Percentiles rank a stretch among this genome's conserved stretches.
Conservation (phyloP, 2,329 filamentous ascomycete species). For the Paecilomyces niveus region DNA sequence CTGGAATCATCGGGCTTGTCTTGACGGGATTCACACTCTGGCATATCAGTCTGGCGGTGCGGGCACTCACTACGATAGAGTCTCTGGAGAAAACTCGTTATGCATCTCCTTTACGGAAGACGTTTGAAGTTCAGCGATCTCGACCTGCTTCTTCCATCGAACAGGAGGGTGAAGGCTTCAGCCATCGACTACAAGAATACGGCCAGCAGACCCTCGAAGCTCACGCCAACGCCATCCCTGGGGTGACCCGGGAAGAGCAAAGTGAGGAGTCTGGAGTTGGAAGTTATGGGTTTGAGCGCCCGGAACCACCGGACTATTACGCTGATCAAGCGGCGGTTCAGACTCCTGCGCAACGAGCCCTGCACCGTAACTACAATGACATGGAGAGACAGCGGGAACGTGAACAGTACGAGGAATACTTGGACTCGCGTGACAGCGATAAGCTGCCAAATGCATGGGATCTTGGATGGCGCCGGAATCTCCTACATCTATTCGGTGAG, state of each 20-base stretch:
- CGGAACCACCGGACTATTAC: neutral
- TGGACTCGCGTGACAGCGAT: constrained; percentile 82
- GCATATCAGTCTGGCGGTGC: constrained; percentile 76
- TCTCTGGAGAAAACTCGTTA: constrained; percentile 94
- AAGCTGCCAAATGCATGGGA: constrained; percentile 92
- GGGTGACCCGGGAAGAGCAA: constrained; percentile 73
- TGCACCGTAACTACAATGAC: constrained; percentile 44
- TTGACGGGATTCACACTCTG: constrained; percentile 83
- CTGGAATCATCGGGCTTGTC: constrained; percentile 86
- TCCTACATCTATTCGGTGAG: constrained; percentile 74
- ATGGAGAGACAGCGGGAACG: constrained; percentile 59
- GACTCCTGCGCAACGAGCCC: constrained; percentile 39
- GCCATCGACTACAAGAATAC: constrained; percentile 49
- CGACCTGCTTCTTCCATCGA: constrained; percentile 21
- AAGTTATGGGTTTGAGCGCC: neutral
- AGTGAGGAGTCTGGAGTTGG: constrained; percentile 53
- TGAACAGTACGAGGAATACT: constrained; percentile 68
- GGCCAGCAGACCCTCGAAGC: constrained; percentile 72
- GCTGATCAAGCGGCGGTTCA: constrained; percentile 13
- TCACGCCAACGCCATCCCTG: constrained; percentile 72
- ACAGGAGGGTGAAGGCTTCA: constrained; percentile 27
- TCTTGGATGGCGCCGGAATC: constrained; percentile 72
- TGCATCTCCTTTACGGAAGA: constrained; percentile 68
- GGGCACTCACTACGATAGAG: constrained; percentile 89
- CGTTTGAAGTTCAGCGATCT: constrained; percentile 58